phyloP scores from a whole-genome alignment of 345 rosid species.

The Diplotaxis tenuifolia region DNA sequence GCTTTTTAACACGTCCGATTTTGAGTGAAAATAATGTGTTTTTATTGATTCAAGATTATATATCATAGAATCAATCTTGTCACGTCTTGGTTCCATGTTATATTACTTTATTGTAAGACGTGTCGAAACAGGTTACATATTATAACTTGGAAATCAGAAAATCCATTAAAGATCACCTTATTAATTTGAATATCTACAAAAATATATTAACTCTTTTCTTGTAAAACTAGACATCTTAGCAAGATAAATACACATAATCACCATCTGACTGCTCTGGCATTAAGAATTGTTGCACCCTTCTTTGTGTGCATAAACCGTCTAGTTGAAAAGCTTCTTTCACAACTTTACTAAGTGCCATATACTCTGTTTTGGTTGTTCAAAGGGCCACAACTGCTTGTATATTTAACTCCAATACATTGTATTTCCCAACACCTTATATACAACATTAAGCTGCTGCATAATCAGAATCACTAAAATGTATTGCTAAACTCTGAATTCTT shows the following conservation, averaged over 20 bases:
- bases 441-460: not conserved
- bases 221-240: not conserved
- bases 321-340: not conserved
- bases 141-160: not conserved
- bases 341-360: not conserved
- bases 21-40: conserved; percentile 26
- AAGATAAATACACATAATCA: not conserved
- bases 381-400: not conserved
- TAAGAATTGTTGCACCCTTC: not conserved
- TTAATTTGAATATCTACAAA: not conserved
- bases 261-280: not conserved
- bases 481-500: not conserved
- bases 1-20: conserved; percentile 5
- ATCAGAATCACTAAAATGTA: not conserved
- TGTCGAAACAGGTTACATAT: not conserved
- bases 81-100: not conserved
- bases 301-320: not conserved
- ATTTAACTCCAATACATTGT: too few relatives aligned
- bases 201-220: not conserved
- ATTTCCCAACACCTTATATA: too few relatives aligned
- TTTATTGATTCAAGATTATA: conserved; percentile 21
- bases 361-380: not conserved
- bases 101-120: not conserved
- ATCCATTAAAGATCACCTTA: not conserved
- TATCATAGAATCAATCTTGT: not conserved